These are phyloP conservation scores for Pseudogymnoascus sp. DNA, from an alignment of 2,329 filamentous ascomycete genomes.

Conservation along the genomic window DNA sequence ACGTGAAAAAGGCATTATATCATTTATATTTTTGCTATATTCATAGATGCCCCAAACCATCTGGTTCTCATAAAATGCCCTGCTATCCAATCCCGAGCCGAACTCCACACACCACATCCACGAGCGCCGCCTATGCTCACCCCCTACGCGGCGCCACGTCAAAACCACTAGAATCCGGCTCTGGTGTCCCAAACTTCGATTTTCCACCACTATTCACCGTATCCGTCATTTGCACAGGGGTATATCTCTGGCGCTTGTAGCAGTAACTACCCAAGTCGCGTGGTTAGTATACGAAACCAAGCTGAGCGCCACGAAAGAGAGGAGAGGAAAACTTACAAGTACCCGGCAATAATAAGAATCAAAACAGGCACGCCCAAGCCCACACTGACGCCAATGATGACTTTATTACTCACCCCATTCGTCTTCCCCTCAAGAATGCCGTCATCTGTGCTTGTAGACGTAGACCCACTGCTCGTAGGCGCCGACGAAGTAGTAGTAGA, in stretches of 20 bases:
- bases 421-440: conserved; percentile 21
- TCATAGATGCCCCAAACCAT: not conserved
- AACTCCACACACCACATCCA: not conserved
- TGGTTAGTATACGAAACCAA: not conserved
- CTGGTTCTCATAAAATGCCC: not conserved
- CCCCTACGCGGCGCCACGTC: not conserved
- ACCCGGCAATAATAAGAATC: conserved; percentile 22
- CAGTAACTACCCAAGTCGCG: not conserved
- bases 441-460: not conserved
- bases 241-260: not conserved
- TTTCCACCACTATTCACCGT: not conserved
- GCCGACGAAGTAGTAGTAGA: conserved; percentile 13
- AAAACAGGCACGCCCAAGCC: conserved; percentile 37
- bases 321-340: conserved; percentile 14
- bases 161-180: not conserved
- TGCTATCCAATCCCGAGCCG: not conserved
- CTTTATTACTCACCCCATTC: conserved; percentile 32
- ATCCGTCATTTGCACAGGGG: not conserved
- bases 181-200: not conserved
- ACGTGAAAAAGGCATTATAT: not conserved
- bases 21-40: not conserved
- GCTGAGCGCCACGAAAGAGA: not conserved
- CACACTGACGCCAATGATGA: conserved; percentile 41
- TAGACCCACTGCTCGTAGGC: conserved; percentile 1
- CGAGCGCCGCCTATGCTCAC: not conserved